These are phyloP conservation scores for Heracleum sosnowskyi DNA, from an alignment of 129 eudicot species.

Conservation along the genomic window DNA sequence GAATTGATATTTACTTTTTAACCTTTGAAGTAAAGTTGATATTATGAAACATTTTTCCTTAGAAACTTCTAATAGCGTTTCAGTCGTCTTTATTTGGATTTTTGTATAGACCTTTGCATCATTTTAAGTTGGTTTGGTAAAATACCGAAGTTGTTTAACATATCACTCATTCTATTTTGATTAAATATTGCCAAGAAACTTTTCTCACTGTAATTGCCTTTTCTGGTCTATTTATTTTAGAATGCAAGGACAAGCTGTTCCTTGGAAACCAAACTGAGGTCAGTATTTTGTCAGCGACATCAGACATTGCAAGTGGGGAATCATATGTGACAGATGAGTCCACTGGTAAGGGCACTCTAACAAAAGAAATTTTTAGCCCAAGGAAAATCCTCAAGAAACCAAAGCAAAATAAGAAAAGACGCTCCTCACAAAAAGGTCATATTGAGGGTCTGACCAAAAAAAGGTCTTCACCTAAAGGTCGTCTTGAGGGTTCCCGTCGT, in stretches of 20 bases:
- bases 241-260: slow-evolving; percentile 50
- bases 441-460: too few species aligned
- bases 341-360: slow-evolving; percentile 8
- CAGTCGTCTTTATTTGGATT: not conserved
- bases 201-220: not conserved
- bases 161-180: too few species aligned
- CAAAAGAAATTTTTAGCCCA: slow-evolving; percentile 27
- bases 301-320: slow-evolving; percentile 14
- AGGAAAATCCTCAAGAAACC: slow-evolving; percentile 32
- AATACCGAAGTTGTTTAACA: not conserved
- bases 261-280: slow-evolving; percentile 32
- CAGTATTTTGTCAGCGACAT: slow-evolving; percentile 30
- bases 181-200: too few species aligned
- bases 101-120: not conserved
- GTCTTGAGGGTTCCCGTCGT: slow-evolving; percentile 40
- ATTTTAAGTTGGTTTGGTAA: not conserved
- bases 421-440: not conserved
- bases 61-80: not conserved
- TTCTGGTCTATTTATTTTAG: slow-evolving; percentile 23
- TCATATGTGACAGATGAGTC: slow-evolving; percentile 11
- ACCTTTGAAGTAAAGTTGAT: not conserved
- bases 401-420: slow-evolving; percentile 22
- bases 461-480: slow-evolving; percentile 22
- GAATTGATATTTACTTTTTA: not conserved
- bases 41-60: not conserved